Conservation (phyloP, 371 early-diverging fungal genomes). For the Fennellomyces sp. region DNA sequence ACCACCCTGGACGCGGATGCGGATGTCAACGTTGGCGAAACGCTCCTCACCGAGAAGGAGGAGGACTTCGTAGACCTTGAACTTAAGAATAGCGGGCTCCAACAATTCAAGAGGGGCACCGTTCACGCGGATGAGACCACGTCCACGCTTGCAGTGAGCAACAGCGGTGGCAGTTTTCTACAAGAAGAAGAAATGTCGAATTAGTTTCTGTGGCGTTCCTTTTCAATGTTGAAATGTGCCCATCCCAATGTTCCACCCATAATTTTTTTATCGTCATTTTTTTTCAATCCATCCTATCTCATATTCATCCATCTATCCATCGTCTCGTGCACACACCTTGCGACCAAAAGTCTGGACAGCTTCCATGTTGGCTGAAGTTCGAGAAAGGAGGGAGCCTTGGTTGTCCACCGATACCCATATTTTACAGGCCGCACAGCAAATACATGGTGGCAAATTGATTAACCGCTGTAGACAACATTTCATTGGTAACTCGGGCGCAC, state of each 20-base stretch:
- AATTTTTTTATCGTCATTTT: not conserved
- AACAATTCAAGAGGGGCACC: conserved; percentile 97
- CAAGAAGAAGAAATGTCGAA: not conserved
- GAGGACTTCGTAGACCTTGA: conserved; percentile 99
- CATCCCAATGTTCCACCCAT: not conserved
- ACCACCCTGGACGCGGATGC: conserved; percentile 98
- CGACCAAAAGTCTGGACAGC: conserved; percentile 63
- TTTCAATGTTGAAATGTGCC: not conserved
- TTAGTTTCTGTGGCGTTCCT: no score
- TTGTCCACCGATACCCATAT: not conserved
- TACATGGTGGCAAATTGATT: not conserved
- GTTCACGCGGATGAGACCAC: conserved; percentile 97
- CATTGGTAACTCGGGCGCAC: no score
- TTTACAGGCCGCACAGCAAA: no score
- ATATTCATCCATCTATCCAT: conserved; percentile 8
- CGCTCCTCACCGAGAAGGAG: conserved; percentile 95
- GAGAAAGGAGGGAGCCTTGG: not conserved
- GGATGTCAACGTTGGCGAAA: conserved; percentile 97
- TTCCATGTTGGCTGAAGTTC: conserved; percentile 44
- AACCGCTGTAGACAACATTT: no score
- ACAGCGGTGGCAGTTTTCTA: conserved; percentile 99
- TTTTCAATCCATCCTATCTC: conserved; percentile 5
- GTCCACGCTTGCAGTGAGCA: conserved; percentile 97
- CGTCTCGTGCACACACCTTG: conserved; percentile 41
- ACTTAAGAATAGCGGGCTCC: conserved; percentile 95